A percentile compares a stretch with the other conserved stretches of the same genome.
Conservation (phyloP, 208 protist species). For the Endotrypanum monterogeii region DNA sequence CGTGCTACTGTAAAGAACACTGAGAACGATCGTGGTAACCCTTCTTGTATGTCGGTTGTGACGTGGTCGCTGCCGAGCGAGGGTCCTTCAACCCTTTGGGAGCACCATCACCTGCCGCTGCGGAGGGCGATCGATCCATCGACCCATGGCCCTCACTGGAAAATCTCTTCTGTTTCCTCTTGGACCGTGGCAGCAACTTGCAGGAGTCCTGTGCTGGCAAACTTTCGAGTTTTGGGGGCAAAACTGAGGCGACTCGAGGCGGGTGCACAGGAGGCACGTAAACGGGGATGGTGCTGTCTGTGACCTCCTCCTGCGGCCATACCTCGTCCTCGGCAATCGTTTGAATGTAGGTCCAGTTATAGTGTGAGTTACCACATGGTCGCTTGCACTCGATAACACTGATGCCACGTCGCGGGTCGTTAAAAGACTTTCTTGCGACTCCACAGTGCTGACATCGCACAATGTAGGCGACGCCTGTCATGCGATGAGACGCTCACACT, state of each 20-base stretch:
- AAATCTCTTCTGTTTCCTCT: background rate
- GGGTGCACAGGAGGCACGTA: slow-evolving; percentile 8
- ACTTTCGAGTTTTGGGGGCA: background rate
- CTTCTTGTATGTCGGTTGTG: background rate
- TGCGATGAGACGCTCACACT: background rate
- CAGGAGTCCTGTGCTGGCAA: background rate
- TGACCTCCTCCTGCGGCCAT: slow-evolving; percentile 15
- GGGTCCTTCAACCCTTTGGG: background rate
- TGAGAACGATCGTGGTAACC: background rate
- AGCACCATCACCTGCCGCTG: background rate
- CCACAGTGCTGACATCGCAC: slow-evolving; percentile 52
- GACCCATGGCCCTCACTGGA: slow-evolving; percentile 4
- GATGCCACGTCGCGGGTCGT: slow-evolving; percentile 39
- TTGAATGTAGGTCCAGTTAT: slow-evolving; percentile 44
- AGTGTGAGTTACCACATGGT: slow-evolving; percentile 45
- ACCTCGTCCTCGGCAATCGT: slow-evolving; percentile 18
- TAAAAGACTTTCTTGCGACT: slow-evolving; percentile 49
- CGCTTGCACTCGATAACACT: slow-evolving; percentile 55
- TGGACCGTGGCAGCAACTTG: background rate
- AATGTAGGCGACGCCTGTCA: slow-evolving; percentile 31
- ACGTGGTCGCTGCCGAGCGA: background rate
- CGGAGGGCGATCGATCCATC: background rate
- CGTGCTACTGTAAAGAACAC: background rate
- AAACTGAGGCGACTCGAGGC: background rate
- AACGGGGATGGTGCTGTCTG: slow-evolving; percentile 11